These are phyloP conservation scores for Hericium erinaceus DNA, from an alignment of 768 basidiomycete species.

Conservation along the genomic window DNA sequence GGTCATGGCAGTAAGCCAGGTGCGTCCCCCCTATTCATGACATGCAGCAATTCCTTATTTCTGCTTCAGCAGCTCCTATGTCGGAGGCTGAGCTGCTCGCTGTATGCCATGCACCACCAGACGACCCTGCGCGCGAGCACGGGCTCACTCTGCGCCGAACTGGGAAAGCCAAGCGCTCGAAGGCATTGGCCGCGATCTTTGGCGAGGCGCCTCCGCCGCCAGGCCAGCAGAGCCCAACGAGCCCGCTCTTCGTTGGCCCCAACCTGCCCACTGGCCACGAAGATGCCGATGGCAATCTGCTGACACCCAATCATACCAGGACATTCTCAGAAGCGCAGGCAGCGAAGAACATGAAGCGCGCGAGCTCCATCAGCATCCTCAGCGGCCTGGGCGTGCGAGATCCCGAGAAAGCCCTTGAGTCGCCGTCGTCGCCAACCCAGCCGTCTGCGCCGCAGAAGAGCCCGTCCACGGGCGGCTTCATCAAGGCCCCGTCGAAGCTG, in stretches of 20 bases:
- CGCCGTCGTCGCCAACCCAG: constrained; percentile 40
- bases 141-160: constrained; percentile 67
- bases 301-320: constrained; percentile 1
- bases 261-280: constrained; percentile 18
- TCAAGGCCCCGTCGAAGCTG: constrained; percentile 56
- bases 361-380: constrained; percentile 90
- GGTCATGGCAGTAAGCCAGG: constrained; percentile 42
- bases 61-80: constrained; percentile 52
- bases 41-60: constrained; percentile 1
- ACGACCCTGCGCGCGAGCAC: constrained; percentile 70
- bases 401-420: constrained; percentile 56
- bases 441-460: constrained; percentile 28
- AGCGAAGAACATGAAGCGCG: constrained; percentile 68
- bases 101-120: constrained; percentile 74
- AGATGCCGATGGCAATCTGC: constrained; percentile 27
- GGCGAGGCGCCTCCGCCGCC: constrained; percentile 29
- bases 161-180: constrained; percentile 30
- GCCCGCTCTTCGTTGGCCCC: constrained; percentile 15
- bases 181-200: constrained; percentile 37
- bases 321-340: neutral
- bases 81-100: constrained; percentile 74
- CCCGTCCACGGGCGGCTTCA: constrained; percentile 4
- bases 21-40: constrained; percentile 23
- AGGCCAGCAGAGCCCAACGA: constrained; percentile 24
- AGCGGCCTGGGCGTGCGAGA: constrained; percentile 87